A percentile compares a stretch with the other conserved stretches of the same genome.
phyloP scores from a whole-genome alignment of 2,329 filamentous ascomycete species.

The Penicillium brevicompactum region DNA sequence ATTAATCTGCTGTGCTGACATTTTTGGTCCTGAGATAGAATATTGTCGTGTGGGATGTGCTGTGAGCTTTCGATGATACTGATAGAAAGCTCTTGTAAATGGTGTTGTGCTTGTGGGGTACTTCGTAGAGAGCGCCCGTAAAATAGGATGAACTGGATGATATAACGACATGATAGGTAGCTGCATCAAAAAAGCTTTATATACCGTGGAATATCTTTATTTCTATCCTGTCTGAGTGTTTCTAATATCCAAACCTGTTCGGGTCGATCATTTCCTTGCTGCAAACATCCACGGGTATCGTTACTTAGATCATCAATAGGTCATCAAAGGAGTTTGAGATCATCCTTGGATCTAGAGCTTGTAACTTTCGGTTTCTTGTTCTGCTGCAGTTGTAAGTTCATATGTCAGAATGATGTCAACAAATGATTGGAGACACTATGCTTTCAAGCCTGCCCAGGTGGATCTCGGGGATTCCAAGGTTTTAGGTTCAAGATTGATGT shows the following conservation, averaged over 20 bases:
- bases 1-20: conserved; percentile 39
- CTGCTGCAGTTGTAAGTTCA: background rate
- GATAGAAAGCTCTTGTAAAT: background rate
- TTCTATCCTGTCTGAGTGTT: too few relatives aligned
- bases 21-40: conserved; percentile 8
- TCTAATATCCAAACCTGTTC: too few relatives aligned
- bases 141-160: background rate
- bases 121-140: background rate
- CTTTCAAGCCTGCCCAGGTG: too few relatives aligned
- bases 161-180: background rate
- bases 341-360: too few relatives aligned
- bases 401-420: background rate
- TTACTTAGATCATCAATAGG: background rate
- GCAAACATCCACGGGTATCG: too few relatives aligned
- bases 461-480: too few relatives aligned
- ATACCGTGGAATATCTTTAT: too few relatives aligned
- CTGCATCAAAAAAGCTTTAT: background rate
- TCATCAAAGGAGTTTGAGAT: background rate
- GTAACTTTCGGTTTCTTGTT: background rate
- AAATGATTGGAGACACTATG: background rate
- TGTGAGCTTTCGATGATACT: background rate
- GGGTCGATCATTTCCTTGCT: too few relatives aligned
- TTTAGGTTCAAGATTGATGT: too few relatives aligned
- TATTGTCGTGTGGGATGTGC: background rate
- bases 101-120: too few relatives aligned